phyloP scores from a whole-genome alignment of 352 stramenopile genomes.

The Lagenidium sp. region DNA sequence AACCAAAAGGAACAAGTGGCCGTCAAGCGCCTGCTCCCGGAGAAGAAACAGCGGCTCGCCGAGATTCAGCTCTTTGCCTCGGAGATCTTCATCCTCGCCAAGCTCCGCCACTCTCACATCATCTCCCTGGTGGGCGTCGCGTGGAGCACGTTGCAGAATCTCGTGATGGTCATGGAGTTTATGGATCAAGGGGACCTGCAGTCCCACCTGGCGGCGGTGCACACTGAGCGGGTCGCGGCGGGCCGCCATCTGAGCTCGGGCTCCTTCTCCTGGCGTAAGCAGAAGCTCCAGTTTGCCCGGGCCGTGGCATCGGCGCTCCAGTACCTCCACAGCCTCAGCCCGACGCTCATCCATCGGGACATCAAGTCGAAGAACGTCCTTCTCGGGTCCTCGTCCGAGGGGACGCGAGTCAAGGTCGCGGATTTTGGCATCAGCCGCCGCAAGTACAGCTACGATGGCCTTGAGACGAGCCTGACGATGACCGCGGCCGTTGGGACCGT shows the following conservation, averaged over 20 bases:
- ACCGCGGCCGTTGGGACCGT: conserved; percentile 41
- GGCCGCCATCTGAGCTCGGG: conserved; percentile 5
- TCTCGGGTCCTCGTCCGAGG: conserved; percentile 26
- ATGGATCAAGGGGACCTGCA: conserved; percentile 62
- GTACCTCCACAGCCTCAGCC: conserved; percentile 71
- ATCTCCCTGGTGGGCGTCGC: conserved; percentile 47
- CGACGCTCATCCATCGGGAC: conserved; percentile 79
- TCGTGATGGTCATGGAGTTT: conserved; percentile 66
- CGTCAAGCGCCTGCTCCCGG: conserved; percentile 51
- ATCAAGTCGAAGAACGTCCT: conserved; percentile 86
- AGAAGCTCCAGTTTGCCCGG: conserved; percentile 47
- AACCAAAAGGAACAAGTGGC: conserved; percentile 23
- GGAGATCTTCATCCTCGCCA: conserved; percentile 61
- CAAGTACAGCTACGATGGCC: conserved; percentile 31
- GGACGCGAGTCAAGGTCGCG: conserved; percentile 33
- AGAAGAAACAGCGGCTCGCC: conserved; percentile 29
- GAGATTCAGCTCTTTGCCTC: conserved; percentile 68
- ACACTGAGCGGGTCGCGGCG: conserved; percentile 4
- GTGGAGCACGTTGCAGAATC: conserved; percentile 53
- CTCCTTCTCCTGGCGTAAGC: conserved; percentile 38
- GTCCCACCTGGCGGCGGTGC: conserved; percentile 30
- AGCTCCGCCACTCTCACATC: conserved; percentile 59
- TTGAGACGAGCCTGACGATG: conserved; percentile 33
- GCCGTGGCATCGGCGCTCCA: conserved; percentile 49
- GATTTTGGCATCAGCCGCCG: conserved; percentile 48